phyloP scores from a whole-genome alignment of 1,139 yeast species.

The Diutina siamensis region DNA sequence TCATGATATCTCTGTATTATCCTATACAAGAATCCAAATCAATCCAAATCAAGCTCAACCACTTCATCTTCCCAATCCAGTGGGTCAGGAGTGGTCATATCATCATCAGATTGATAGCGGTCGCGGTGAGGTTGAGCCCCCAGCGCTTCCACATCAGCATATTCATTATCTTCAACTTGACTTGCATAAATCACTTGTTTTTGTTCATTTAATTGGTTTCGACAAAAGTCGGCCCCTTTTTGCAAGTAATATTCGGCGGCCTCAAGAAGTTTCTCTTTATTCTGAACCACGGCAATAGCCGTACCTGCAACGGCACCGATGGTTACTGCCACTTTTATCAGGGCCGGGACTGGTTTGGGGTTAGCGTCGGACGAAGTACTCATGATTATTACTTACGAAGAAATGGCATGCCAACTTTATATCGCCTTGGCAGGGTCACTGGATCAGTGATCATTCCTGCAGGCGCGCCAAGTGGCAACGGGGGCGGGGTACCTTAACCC shows the following conservation, averaged over 20 bases:
- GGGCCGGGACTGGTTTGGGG: constrained; percentile 21
- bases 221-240: constrained; percentile 26
- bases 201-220: constrained; percentile 10
- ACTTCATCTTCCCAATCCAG: constrained; percentile 12
- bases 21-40: background rate
- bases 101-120: constrained; percentile 9
- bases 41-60: constrained; percentile 9
- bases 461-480: background rate
- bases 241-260: constrained; percentile 22
- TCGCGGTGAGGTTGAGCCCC: too few relatives aligned
- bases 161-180: constrained; percentile 1
- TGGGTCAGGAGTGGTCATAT: constrained; percentile 10
- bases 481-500: background rate
- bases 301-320: constrained; percentile 32
- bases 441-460: too few relatives aligned
- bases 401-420: constrained; percentile 11
- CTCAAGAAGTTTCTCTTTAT: constrained; percentile 23
- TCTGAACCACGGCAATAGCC: constrained; percentile 23
- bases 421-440: too few relatives aligned
- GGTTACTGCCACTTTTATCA: constrained; percentile 23
- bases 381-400: constrained; percentile 11
- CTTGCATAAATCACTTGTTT: background rate
- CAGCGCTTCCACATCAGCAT: constrained; percentile 10
- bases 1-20: background rate
- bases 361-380: constrained; percentile 7